Evolutionary conservation across 2,329 filamentous ascomycete species (phyloP), one percentile per base, ranked within the genome.

Genomic region (Calonectria leucothoes): DNA sequence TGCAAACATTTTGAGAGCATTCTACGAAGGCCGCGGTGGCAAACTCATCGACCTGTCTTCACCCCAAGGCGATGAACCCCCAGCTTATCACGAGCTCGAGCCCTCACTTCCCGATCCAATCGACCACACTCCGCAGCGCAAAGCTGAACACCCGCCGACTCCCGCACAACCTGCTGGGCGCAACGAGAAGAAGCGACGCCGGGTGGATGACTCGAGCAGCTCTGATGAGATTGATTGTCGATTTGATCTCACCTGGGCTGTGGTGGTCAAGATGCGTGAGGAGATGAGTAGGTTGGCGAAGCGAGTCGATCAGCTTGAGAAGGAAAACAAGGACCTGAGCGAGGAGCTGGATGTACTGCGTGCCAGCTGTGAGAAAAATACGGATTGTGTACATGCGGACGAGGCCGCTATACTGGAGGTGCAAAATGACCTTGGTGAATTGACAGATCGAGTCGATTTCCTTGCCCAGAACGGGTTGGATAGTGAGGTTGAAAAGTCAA

Each of bases 221-320:
- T 45, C 35, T 14, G 48, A 70, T 6, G 37, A 57, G 37, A 45
- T 45, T 15, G 35, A 55, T 23, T 31, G 39, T 15, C 66, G 49
- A 4, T n/a, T 45, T 33, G 35, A 55, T 14, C 37, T 70, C 15
- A 55, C 35, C 20, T 70, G 45, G 68, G 48, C 37, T 27, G 35
- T 48, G 14, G 59, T 65, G n/a, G 59, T 42, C 4, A 55, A 70
- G 23, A 55, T 70, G 68, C 59, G 48, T 15, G 59, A 70, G n/a
- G 68, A 70, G 35, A 70, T 70, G 68, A 25, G 37, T 6, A 70
- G 20, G 15, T 17, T 70, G 29, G 59, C n/a, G 7, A 70, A 51
- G 23, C 48, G 68, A 29, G 68, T 70, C 20, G 68, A 65, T 15
- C 48, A 70, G 3, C 68, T 70, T 48, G 68, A 70, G 49, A 52